Percentiles rank a stretch among this genome's conserved stretches.
Conservation (phyloP, 192 early-diverging fungal genomes). For the Coemansia sp. region DNA sequence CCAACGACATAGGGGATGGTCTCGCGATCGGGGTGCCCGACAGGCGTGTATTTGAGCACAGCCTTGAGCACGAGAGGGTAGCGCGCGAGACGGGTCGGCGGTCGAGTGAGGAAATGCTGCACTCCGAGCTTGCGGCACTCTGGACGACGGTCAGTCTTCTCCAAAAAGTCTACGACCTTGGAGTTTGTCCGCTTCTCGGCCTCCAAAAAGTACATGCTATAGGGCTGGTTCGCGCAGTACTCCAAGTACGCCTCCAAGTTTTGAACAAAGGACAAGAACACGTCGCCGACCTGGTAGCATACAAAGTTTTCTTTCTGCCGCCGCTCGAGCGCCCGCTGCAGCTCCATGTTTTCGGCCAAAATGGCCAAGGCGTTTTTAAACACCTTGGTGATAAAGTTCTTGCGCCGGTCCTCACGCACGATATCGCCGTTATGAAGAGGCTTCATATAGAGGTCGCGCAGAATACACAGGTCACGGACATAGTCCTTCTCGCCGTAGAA, state of each 20-base stretch:
- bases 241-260: constrained; percentile 77
- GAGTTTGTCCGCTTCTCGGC: constrained; percentile 69
- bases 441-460: constrained; percentile 76
- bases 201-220: constrained; percentile 80
- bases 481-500: constrained; percentile 91
- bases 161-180: constrained; percentile 74
- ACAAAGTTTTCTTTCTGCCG: constrained; percentile 70
- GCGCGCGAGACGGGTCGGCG: constrained; percentile 83
- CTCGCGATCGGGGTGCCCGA: constrained; percentile 74
- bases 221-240: constrained; percentile 85
- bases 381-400: constrained; percentile 74
- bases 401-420: constrained; percentile 61
- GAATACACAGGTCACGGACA: constrained; percentile 80
- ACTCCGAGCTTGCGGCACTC: constrained; percentile 80
- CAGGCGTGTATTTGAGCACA: constrained; percentile 80
- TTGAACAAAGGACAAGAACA: constrained; percentile 71
- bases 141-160: constrained; percentile 72
- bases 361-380: constrained; percentile 76
- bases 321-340: constrained; percentile 59
- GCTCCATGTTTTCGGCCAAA: constrained; percentile 60
- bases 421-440: constrained; percentile 64
- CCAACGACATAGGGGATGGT: constrained; percentile 71
- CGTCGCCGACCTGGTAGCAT: constrained; percentile 83
- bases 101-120: constrained; percentile 85
- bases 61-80: constrained; percentile 83